Evolutionary conservation across 192 early-diverging fungal genomes (phyloP).

Genomic region (Dispira parvispora): DNA sequence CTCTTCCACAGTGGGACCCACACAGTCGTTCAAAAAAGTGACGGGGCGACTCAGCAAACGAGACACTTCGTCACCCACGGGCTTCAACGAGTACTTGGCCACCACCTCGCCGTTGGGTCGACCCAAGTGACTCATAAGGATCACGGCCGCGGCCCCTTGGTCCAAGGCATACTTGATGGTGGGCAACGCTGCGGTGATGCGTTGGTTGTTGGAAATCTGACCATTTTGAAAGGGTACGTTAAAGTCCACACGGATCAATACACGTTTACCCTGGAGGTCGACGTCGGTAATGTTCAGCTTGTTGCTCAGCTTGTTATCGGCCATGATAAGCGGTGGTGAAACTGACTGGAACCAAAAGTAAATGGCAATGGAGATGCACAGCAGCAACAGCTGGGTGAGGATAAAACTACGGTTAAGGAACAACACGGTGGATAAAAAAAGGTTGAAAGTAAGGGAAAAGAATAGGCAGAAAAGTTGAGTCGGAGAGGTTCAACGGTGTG

Average conservation of each 20-base stretch:
- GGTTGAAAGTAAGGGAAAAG: no score
- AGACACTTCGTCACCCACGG: conserved; percentile 71
- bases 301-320: conserved; percentile 37
- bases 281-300: conserved; percentile 83
- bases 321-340: conserved; percentile 19
- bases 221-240: conserved; percentile 93
- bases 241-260: conserved; percentile 94
- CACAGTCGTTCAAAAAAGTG: conserved; percentile 85
- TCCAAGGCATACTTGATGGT: conserved; percentile 84
- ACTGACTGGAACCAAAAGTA: no score
- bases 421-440: no score
- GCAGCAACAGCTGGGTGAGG: no score
- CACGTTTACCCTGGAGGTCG: conserved; percentile 69
- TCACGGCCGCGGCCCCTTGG: conserved; percentile 72
- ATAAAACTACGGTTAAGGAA: no score
- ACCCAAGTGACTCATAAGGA: conserved; percentile 94
- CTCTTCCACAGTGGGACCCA: conserved; percentile 72
- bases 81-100: conserved; percentile 81
- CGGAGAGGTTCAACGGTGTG: no score
- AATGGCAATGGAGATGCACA: no score
- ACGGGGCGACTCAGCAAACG: conserved; percentile 64
- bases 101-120: conserved; percentile 85
- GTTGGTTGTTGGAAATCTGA: conserved; percentile 92
- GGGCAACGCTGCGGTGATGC: conserved; percentile 87
- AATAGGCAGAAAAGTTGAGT: no score